These are phyloP conservation scores for Karstenula rhodostoma DNA, from an alignment of 2,329 filamentous ascomycete genomes.

Conservation along the genomic window DNA sequence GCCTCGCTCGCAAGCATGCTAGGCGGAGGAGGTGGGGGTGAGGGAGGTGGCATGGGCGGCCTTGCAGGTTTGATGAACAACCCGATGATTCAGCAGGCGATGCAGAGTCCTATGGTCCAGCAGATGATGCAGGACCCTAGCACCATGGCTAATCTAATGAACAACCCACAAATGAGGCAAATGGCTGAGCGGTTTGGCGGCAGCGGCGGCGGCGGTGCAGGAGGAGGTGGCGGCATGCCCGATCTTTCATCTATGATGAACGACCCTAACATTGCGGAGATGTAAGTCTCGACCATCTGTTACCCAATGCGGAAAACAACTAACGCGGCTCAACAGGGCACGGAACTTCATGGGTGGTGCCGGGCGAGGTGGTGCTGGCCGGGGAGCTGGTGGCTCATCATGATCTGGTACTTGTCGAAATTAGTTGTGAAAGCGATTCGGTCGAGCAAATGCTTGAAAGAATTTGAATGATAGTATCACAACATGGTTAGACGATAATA, in stretches of 20 bases:
- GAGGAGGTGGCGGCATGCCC: constrained; percentile 82
- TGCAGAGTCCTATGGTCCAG: constrained; percentile 98
- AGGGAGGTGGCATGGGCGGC: constrained; percentile 84
- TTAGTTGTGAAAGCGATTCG: neutral
- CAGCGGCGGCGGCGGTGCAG: constrained; percentile 62
- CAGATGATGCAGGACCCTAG: constrained; percentile 99
- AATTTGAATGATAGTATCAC: neutral
- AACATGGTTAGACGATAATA: constrained; percentile 15
- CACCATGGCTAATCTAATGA: constrained; percentile 91
- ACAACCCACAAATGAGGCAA: constrained; percentile 84
- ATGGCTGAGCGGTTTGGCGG: constrained; percentile 82
- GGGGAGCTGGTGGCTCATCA: constrained; percentile 29
- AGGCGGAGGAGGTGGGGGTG: constrained; percentile 62
- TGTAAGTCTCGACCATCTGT: constrained; percentile 69
- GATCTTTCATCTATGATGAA: constrained; percentile 87
- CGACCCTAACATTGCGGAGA: constrained; percentile 89
- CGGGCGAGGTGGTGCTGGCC: constrained; percentile 8
- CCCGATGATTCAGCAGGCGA: constrained; percentile 47
- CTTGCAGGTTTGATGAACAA: constrained; percentile 59
- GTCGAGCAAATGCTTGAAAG: neutral
- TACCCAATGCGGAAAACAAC: neutral
- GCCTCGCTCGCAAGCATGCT: constrained; percentile 68
- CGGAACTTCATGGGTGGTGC: constrained; percentile 71
- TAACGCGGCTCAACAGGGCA: constrained; percentile 57
- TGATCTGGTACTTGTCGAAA: neutral